Evolutionary conservation across 192 early-diverging fungal genomes (phyloP), one percentile per base, ranked within the genome.

Genomic region (Gamsiella multidivaricata): DNA sequence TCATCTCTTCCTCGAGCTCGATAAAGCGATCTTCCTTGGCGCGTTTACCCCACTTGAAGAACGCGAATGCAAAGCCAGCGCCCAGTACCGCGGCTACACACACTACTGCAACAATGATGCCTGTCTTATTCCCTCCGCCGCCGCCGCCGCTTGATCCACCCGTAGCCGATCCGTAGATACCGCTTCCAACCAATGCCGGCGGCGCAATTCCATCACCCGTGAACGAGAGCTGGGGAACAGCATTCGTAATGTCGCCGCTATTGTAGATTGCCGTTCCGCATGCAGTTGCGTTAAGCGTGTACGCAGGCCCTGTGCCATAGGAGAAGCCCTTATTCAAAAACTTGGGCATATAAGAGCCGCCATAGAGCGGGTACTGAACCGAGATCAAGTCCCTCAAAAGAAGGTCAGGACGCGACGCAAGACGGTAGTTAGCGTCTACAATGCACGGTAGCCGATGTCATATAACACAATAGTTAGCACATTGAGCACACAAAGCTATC

Each of bases 341-440:
- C 5, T 54, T 65, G 18, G 56, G 25, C 2, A 20, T 54, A 29
- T 69, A 60, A 18, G 11, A 23, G 8, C 29, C 20, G 1, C 64
- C 41, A 53, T 70, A 83, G 20, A 28, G 22, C 2, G 72, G 78
- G 39, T 81, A 86, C 46, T 83, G 82, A 5, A 62, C 76, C 37
- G 54, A 54, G 43, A 86, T 74, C 53, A 86, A 26, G 29, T 86
- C 84, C 42, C 63, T 64, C 45, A 86, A 43, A 14, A 83, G 12
- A 26, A 86, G 62, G 54, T 86, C 84, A 31, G 84, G 84, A 28
- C 84, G 68, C 22, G 80, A 64, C 10, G 80, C 33, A 28, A 70
- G 45, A 23, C 84, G 67, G 39, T 70, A 82, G 29, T 61, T 57
- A 53, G 60, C 83, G 57, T 86, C 84, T 86, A 66, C 32, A 42